phyloP scores from a whole-genome alignment of 129 eudicot genomes.

The Rutidosis leptorrhynchoides region DNA sequence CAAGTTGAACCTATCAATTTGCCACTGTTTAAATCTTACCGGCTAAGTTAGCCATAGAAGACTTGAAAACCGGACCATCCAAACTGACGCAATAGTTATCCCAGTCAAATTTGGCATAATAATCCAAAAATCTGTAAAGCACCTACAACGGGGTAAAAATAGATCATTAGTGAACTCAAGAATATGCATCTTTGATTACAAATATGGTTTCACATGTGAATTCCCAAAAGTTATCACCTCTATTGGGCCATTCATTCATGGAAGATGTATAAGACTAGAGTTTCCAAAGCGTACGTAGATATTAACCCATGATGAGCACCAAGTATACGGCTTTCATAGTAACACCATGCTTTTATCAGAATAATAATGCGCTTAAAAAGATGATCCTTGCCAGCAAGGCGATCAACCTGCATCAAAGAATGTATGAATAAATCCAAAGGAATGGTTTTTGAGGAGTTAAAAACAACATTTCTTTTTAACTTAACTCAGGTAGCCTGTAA shows the following conservation, averaged over 20 bases:
- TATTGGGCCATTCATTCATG: constrained; percentile 42
- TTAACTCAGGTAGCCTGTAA: too few species aligned
- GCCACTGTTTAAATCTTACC: constrained; percentile 41
- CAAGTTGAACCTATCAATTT: neutral
- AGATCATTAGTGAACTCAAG: neutral
- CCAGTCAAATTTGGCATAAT: constrained; percentile 91
- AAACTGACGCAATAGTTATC: constrained; percentile 73
- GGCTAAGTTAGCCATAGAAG: constrained; percentile 55
- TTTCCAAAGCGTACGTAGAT: constrained; percentile 43
- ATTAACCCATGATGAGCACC: constrained; percentile 45
- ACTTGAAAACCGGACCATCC: constrained; percentile 74
- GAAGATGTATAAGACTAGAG: constrained; percentile 47
- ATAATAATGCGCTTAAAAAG: constrained; percentile 57
- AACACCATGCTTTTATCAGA: constrained; percentile 67
- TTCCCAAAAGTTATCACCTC: constrained; percentile 30
- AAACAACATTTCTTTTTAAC: too few species aligned
- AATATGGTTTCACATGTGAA: neutral
- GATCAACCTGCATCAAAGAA: constrained; percentile 47
- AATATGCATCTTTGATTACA: constrained; percentile 3
- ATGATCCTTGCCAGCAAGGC: constrained; percentile 47
- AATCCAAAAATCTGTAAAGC: constrained; percentile 78
- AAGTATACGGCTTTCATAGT: constrained; percentile 40
- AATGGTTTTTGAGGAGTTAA: too few species aligned
- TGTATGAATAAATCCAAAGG: neutral
- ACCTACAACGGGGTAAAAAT: constrained; percentile 45